These are phyloP conservation scores for Paecilomyces sp. DNA, from an alignment of 2,329 filamentous ascomycete species.

Conservation along the genomic window DNA sequence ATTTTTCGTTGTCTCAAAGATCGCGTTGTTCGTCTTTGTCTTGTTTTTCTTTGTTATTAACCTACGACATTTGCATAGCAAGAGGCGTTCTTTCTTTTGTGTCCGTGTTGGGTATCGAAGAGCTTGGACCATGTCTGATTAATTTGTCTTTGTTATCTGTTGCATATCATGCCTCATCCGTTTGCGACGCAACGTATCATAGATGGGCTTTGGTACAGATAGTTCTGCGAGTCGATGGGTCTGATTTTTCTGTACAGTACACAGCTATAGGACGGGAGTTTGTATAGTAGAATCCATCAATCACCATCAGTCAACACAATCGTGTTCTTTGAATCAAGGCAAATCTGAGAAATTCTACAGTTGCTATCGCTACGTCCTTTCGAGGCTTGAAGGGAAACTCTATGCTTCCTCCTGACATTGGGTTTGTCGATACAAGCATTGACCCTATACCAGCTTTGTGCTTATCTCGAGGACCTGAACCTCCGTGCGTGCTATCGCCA, in stretches of 20 bases:
- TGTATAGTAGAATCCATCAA: neutral
- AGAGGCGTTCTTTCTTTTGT: neutral
- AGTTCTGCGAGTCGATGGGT: neutral
- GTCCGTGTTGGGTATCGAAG: neutral
- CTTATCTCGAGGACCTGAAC: neutral
- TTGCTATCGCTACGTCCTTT: neutral
- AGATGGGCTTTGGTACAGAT: neutral
- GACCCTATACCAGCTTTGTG: neutral
- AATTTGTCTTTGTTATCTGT: slow-evolving; percentile 9
- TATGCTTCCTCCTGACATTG: neutral
- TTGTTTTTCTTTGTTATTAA: neutral
- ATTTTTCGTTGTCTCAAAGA: neutral
- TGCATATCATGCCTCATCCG: slow-evolving; percentile 6
- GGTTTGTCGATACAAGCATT: neutral
- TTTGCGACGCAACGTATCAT: slow-evolving; percentile 7
- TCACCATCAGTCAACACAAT: neutral
- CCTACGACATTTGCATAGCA: slow-evolving; percentile 1
- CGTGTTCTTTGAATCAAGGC: neutral
- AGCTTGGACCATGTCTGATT: slow-evolving; percentile 3
- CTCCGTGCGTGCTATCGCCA: neutral
- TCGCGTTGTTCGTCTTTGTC: neutral
- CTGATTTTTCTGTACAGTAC: neutral
- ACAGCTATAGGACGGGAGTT: neutral
- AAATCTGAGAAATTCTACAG: neutral
- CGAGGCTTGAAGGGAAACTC: neutral